Evolutionary conservation across 2,329 filamentous ascomycete species (phyloP), one percentile per base, ranked within the genome.

Genomic region (Drechslerella stenobrocha): DNA sequence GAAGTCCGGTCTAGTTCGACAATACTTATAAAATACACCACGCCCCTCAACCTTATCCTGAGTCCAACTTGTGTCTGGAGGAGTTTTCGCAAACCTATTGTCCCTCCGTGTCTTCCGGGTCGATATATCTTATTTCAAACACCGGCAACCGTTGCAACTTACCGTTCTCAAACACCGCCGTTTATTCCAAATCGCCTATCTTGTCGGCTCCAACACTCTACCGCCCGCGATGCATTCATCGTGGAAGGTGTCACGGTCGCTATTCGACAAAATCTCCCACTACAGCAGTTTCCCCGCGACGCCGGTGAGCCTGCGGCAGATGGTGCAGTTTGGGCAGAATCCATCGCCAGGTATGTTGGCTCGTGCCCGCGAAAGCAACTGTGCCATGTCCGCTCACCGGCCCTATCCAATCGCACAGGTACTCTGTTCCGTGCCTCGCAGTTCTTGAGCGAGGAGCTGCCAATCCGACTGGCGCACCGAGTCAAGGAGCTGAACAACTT

Each of bases 181-280:
- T 48, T 22, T 22, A 35, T n/a, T n/a, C n/a, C 20, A 22, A 60
- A 24, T 56, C 63, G 63, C 63, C 63, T 67, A 67, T 67, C 63
- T 67, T 67, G 63, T 67, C 34, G 28, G 37, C 56, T 23, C 32
- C 30, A 52, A 51, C 63, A 47, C 22, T 35, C 34, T 47, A 55
- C 53, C 70, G 71, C 73, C 75, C 79, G 81, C 75, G 77, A 96
- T 96, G 91, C 37, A 42, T n/a, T 57, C 52, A 34, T 88, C 88
- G 81, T 97, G 92, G 92, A 96, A 87, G 81, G 87, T 87, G 77
- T 88, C 88, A 70, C 88, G 91, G 78, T 83, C 84, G 80, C 79
- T 97, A 85, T 93, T 96, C 89, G 88, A 93, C 74, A 96, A 88
- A 81, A 96, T 96, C 86, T 86, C 87, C 78, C 90, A 96, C 80